Percentiles rank a stretch among this genome's conserved stretches.
phyloP scores from a whole-genome alignment of 768 basidiomycete species.

The Pleurotus tuber-regium region DNA sequence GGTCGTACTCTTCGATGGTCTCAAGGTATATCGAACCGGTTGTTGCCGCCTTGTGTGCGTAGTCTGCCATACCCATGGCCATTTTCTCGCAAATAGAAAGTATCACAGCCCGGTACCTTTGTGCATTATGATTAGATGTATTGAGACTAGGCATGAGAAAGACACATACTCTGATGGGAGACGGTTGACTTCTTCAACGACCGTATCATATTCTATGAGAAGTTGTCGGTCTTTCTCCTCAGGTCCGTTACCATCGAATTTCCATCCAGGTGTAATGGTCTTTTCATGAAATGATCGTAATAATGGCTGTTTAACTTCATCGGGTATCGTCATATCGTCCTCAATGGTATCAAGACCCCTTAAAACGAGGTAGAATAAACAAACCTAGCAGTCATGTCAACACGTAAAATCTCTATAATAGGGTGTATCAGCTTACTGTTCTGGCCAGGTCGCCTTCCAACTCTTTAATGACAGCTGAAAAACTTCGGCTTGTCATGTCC shows the following conservation, averaged over 20 bases:
- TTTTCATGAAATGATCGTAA: conserved; percentile 80
- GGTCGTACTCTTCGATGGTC: conserved; percentile 83
- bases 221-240: conserved; percentile 87
- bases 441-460: conserved; percentile 93
- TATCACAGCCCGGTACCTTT: conserved; percentile 76
- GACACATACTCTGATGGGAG: conserved; percentile 59
- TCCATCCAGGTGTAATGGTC: conserved; percentile 83
- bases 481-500: conserved; percentile 87
- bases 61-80: conserved; percentile 95
- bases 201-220: conserved; percentile 76
- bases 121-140: no score
- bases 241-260: conserved; percentile 76
- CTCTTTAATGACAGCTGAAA: conserved; percentile 92
- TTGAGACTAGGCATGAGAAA: conserved; percentile 1
- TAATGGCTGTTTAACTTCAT: conserved; percentile 81
- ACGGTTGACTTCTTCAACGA: conserved; percentile 76
- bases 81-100: conserved; percentile 83
- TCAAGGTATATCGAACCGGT: conserved; percentile 69
- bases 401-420: neutral
- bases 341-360: conserved; percentile 96
- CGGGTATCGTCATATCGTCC: conserved; percentile 96
- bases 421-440: conserved; percentile 56
- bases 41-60: conserved; percentile 76
- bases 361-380: conserved; percentile 92
- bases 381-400: conserved; percentile 56